Evolutionary conservation across 192 early-diverging fungal genomes (phyloP).

Genomic region (Coemansia sp.): DNA sequence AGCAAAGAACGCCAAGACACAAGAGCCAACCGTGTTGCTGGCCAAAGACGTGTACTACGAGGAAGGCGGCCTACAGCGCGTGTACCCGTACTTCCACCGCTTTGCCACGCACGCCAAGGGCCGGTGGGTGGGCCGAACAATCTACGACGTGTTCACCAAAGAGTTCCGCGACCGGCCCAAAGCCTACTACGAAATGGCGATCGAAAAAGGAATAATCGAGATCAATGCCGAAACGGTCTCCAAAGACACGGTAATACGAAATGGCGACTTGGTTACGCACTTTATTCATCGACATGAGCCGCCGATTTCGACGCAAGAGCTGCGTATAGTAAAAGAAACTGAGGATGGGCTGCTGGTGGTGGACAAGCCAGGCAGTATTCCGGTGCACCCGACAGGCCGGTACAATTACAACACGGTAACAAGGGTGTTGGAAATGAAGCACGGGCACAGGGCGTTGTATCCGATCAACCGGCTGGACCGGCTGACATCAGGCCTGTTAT

Average conservation of each 20-base stretch:
- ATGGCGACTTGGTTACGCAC: slow-evolving; percentile 80
- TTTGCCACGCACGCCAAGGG: slow-evolving; percentile 85
- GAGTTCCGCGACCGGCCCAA: slow-evolving; percentile 86
- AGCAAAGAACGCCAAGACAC: slow-evolving; percentile 9
- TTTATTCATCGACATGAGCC: slow-evolving; percentile 95
- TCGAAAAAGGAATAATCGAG: slow-evolving; percentile 75
- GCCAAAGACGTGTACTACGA: slow-evolving; percentile 35
- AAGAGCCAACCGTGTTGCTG: background rate
- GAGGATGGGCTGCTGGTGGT: slow-evolving; percentile 75
- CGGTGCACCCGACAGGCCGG: slow-evolving; percentile 77
- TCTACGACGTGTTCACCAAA: slow-evolving; percentile 79
- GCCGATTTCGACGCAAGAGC: slow-evolving; percentile 66
- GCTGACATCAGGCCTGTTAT: slow-evolving; percentile 88
- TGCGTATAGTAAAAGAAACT: slow-evolving; percentile 64
- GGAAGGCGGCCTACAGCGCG: slow-evolving; percentile 38
- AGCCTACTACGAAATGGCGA: slow-evolving; percentile 81
- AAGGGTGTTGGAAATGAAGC: slow-evolving; percentile 66
- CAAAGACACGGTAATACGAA: slow-evolving; percentile 65
- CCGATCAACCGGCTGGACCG: slow-evolving; percentile 90
- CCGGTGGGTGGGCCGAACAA: slow-evolving; percentile 74
- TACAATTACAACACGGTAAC: slow-evolving; percentile 87
- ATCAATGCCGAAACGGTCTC: slow-evolving; percentile 68
- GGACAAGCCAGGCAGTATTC: slow-evolving; percentile 88
- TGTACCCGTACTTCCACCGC: slow-evolving; percentile 81
- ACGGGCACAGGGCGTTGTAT: slow-evolving; percentile 58